Conservation (phyloP, 768 basidiomycete genomes). For the Tulasnella calospora region DNA sequence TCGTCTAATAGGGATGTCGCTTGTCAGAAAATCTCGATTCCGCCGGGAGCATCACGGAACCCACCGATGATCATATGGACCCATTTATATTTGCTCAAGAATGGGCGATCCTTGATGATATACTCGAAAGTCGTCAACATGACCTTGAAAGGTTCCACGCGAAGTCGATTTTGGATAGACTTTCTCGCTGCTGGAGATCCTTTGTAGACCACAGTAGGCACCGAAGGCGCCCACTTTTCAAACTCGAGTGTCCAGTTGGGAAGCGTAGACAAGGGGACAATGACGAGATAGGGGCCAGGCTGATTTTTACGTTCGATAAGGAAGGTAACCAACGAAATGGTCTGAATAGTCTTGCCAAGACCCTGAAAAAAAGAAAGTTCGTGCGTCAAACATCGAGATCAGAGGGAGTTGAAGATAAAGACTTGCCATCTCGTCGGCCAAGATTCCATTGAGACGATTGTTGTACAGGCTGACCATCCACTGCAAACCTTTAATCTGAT, state of each 20-base stretch:
- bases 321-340: constrained; percentile 91
- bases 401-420: constrained; percentile 5
- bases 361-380: constrained; percentile 49
- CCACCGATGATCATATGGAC: constrained; percentile 93
- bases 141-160: constrained; percentile 82
- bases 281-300: constrained; percentile 91
- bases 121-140: constrained; percentile 94
- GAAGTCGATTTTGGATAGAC: constrained; percentile 68
- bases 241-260: constrained; percentile 97
- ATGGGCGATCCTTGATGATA: constrained; percentile 93
- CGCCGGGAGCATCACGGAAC: background rate
- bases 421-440: constrained; percentile 88
- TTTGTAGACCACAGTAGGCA: constrained; percentile 80
- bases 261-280: constrained; percentile 93
- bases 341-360: constrained; percentile 93
- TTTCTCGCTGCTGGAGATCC: constrained; percentile 83
- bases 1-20: constrained; percentile 53
- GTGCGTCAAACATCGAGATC: background rate
- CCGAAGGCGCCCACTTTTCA: constrained; percentile 89
- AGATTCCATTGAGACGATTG: constrained; percentile 89
- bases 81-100: constrained; percentile 89
- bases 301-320: constrained; percentile 87
- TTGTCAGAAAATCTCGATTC: background rate
- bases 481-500: constrained; percentile 90
- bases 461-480: constrained; percentile 99